Evolutionary conservation across 176 grass and related monocot species (phyloP), one percentile per base, ranked within the genome.

Genomic region (Dactylis glomerata): DNA sequence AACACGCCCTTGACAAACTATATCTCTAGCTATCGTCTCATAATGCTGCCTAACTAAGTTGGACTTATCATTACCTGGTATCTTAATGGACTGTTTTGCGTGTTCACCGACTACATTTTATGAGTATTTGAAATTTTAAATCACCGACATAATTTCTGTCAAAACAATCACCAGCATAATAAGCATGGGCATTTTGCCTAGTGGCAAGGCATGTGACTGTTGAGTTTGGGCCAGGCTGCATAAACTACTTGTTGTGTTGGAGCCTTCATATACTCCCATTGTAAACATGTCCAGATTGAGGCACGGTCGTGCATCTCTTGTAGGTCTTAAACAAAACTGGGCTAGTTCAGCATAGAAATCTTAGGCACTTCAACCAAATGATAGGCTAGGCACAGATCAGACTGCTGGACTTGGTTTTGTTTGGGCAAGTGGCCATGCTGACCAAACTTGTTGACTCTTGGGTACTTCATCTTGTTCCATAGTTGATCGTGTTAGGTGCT

Each of bases 401-500:
- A 47, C 41, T 62, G 42, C 77, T 80, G 27, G 40, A 80, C 6
- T 45, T 80, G 10, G 5, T 34, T 66, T 28, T 79, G 27, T 66
- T 80, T 66, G 27, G 59, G 11, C 30, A 80, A 80, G 11, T 33
- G 26, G 1, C 27, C 27, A 65, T 33, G 19, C 19, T 80, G 59
- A 80, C 41, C 41, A 49, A 66, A 66, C 28, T 10, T 66, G 41
- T 32, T 66, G 19, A 34, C 20, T n/a, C 36, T 27, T 78, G 34
- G 34, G 54, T 26, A 28, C 32, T 78, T 63, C 67, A 58, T 17
- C 5, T n/a, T 42, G 51, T 58, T 75, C 51, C n/a, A 37, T 83
- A 83, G 50, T 74, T 31, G 68, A 17, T 75, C 19, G 17, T 83
- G 27, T 55, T 81, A 69, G 49, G 49, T 66, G 16, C 12, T 41